phyloP scores from a whole-genome alignment of 768 basidiomycete species.

The Auricularia heimuer region DNA sequence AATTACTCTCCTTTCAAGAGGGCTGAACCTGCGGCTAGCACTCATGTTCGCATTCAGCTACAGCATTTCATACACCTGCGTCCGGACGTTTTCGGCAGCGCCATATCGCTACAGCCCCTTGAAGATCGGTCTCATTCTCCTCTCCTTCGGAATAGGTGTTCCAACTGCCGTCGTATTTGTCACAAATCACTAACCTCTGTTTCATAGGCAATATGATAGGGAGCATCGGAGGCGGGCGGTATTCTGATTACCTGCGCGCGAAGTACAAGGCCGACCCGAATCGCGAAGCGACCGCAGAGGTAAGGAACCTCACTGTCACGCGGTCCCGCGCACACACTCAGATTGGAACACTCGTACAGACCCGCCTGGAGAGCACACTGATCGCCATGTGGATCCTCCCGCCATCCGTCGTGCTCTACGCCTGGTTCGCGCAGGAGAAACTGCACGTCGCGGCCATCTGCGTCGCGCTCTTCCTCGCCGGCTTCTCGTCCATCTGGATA shows the following conservation, averaged over 20 bases:
- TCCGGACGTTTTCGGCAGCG: conserved; percentile 50
- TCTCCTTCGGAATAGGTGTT: conserved; percentile 61
- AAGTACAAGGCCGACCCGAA: conserved; percentile 24
- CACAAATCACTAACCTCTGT: background rate
- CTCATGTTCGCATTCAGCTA: conserved; percentile 64
- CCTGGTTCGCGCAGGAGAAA: conserved; percentile 60
- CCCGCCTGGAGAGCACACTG: conserved; percentile 63
- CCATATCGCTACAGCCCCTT: conserved; percentile 61
- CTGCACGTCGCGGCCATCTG: conserved; percentile 59
- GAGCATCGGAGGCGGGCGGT: conserved; percentile 47
- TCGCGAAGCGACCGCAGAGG: background rate
- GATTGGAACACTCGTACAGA: conserved; percentile 30
- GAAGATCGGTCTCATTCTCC: conserved; percentile 63
- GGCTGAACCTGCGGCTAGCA: conserved; percentile 27
- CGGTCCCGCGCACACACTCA: background rate
- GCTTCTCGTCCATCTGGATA: conserved; percentile 61
- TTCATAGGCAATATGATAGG: conserved; percentile 38
- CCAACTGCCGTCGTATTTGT: background rate
- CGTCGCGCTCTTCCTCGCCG: conserved; percentile 59
- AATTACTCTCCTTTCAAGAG: background rate
- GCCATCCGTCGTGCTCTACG: conserved; percentile 54
- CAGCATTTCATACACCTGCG: conserved; percentile 61
- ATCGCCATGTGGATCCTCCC: conserved; percentile 41
- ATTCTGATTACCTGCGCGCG: conserved; percentile 41
- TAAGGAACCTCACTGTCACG: background rate